Evolutionary conservation across 1,284 basidiomycete genomes (phyloP), one percentile per base, ranked within the genome.

Genomic region (Puccinia sorghi): DNA sequence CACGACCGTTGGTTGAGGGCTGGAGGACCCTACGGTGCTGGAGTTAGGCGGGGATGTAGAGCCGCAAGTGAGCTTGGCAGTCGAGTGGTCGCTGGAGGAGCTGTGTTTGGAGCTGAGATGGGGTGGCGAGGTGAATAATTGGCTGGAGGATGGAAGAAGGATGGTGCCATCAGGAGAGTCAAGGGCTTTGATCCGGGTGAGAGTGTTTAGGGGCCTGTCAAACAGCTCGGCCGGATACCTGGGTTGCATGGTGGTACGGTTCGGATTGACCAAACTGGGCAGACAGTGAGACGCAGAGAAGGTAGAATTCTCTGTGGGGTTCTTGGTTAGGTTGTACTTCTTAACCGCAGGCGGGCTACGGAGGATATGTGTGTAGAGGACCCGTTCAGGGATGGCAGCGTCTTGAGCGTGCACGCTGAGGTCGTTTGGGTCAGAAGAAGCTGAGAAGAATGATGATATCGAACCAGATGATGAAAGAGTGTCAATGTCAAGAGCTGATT

Each of bases 371-470:
- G 32, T 50, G 48, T 54, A 17, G 13, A 37, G 32, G 27, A 32
- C 20, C 15, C 66, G 66, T 15, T 69, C 66, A 50, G 66, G 12
- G 32, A 50, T 32, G 12, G 4, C 66, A 20, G 9, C 11, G 41
- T 73, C 43, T 59, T 59, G 54, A 46, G 43, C 2, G 22, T 48
- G 39, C 12, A 25, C 6, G 25, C 50, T 61, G 32, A 5, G 25
- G 20, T 73, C 56, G 43, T 46, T 46, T 0, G 50, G 57, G 63
- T 73, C 72, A 46, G 72, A 73, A 27, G 72, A 25, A 63, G 72
- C 54, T 61, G 70, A 72, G 70, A 72, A 72, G 70, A 72, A 72
- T 54, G 70, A 72, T 72, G 70, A 72, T 3, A 72, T 57, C 56
- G 70, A 72, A 72, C 52, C 70, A 43, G 70, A 72, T 72, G 43